Percentiles rank a stretch among this genome's conserved stretches.
Evolutionary conservation across 441 rosid species (phyloP).

Genomic region (Adansonia grandidieri): DNA sequence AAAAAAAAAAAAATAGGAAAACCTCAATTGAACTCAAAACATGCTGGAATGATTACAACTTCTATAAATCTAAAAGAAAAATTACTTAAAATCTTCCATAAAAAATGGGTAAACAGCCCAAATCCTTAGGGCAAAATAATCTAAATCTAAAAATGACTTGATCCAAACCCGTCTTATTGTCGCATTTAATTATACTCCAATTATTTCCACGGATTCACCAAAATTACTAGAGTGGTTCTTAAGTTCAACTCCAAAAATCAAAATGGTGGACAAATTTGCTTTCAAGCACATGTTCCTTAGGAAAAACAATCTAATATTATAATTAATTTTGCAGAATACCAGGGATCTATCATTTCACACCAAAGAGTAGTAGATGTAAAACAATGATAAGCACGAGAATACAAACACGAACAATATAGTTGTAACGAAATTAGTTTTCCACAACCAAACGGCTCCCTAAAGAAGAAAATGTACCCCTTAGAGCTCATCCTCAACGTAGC

Average conservation of each 20-base stretch:
- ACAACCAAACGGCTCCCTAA: conserved; percentile 33
- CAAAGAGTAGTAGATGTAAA: conserved; percentile 35
- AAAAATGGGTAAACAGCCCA: no score
- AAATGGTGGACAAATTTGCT: not conserved
- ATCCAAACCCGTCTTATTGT: not conserved
- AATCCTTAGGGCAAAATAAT: no score
- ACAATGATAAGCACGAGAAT: conserved; percentile 44
- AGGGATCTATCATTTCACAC: conserved; percentile 44
- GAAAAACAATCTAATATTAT: conserved; percentile 35
- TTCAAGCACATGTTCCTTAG: not conserved
- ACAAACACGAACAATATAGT: conserved; percentile 44
- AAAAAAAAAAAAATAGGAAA: not conserved
- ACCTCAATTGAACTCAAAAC: not conserved
- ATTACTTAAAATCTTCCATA: no score
- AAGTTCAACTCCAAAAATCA: not conserved
- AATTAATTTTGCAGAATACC: conserved; percentile 36
- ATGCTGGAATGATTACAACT: not conserved
- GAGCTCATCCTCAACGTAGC: conserved; percentile 22
- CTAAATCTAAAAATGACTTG: not conserved
- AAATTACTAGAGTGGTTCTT: not conserved
- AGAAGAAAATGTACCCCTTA: conserved; percentile 28
- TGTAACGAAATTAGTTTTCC: conserved; percentile 46
- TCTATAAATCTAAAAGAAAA: no score
- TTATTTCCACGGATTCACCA: not conserved
- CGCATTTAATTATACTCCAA: not conserved